Evolutionary conservation across 2,329 filamentous ascomycete species (phyloP).

Genomic region (Trichoderma sp.): DNA sequence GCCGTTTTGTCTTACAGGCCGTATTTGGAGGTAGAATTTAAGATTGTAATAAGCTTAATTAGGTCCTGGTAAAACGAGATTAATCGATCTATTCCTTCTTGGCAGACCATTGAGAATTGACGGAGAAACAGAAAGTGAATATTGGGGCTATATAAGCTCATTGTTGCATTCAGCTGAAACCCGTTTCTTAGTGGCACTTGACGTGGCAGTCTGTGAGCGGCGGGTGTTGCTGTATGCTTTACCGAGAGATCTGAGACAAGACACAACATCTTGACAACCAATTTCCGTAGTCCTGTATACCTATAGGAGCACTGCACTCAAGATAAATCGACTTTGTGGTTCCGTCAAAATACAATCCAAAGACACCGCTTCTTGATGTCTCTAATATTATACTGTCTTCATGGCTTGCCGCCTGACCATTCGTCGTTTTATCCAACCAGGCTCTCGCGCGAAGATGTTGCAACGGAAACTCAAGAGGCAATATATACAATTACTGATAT

Average conservation of each 20-base stretch:
- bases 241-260: neutral
- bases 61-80: neutral
- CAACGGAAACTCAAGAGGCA: neutral
- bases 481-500: neutral
- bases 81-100: neutral
- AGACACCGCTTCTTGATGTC: neutral
- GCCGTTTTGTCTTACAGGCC: neutral
- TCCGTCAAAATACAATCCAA: neutral
- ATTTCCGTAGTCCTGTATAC: neutral
- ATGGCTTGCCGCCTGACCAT: neutral
- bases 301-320: neutral
- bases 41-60: neutral
- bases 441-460: rapidly evolving
- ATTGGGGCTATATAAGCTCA: neutral
- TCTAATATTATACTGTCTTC: neutral
- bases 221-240: neutral
- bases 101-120: neutral
- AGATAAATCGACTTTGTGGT: neutral
- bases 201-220: neutral
- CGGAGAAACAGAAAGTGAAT: neutral
- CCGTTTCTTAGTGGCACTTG: neutral
- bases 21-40: neutral
- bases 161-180: neutral
- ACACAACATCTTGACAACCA: neutral
- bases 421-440: neutral